These are phyloP conservation scores for Fomitopsis pinicola DNA, from an alignment of 1,284 basidiomycete species.

Conservation along the genomic window DNA sequence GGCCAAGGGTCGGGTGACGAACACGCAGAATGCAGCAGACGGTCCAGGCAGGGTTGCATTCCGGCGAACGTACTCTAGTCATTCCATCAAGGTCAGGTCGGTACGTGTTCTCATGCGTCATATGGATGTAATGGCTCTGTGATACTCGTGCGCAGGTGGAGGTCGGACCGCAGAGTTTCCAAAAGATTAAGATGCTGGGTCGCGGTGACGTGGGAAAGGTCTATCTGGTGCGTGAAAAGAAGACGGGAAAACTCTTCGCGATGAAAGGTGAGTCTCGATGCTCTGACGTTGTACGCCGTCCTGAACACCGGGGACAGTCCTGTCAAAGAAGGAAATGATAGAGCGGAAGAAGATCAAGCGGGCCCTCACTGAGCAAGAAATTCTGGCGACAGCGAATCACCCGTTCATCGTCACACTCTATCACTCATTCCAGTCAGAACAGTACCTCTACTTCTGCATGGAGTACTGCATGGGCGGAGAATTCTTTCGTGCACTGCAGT, in stretches of 20 bases:
- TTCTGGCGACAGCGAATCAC: slow-evolving; percentile 93
- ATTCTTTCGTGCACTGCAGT: slow-evolving; percentile 96
- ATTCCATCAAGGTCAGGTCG: slow-evolving; percentile 92
- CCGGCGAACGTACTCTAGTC: slow-evolving; percentile 92
- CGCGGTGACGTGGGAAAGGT: slow-evolving; percentile 97
- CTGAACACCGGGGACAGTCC: slow-evolving; percentile 45
- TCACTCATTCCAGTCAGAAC: slow-evolving; percentile 97
- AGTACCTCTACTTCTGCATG: slow-evolving; percentile 97
- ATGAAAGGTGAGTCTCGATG: slow-evolving; percentile 79
- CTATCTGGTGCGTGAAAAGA: slow-evolving; percentile 95
- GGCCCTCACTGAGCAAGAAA: slow-evolving; percentile 94
- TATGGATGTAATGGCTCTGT: not conserved
- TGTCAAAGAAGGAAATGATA: slow-evolving; percentile 98
- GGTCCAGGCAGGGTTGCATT: slow-evolving; percentile 71
- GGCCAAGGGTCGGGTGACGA: slow-evolving; percentile 42
- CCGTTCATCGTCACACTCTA: slow-evolving; percentile 97
- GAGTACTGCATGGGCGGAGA: slow-evolving; percentile 99
- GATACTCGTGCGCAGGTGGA: slow-evolving; percentile 59
- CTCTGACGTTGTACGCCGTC: slow-evolving; percentile 1
- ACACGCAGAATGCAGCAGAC: slow-evolving; percentile 32
- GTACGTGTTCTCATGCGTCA: slow-evolving; percentile 41
- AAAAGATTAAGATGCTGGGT: slow-evolving; percentile 92
- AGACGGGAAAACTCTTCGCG: slow-evolving; percentile 87
- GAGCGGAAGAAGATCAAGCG: slow-evolving; percentile 98
- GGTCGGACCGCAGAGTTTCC: slow-evolving; percentile 86